phyloP scores from a whole-genome alignment of 768 basidiomycete species.

The Pleurotus cornucopiae region DNA sequence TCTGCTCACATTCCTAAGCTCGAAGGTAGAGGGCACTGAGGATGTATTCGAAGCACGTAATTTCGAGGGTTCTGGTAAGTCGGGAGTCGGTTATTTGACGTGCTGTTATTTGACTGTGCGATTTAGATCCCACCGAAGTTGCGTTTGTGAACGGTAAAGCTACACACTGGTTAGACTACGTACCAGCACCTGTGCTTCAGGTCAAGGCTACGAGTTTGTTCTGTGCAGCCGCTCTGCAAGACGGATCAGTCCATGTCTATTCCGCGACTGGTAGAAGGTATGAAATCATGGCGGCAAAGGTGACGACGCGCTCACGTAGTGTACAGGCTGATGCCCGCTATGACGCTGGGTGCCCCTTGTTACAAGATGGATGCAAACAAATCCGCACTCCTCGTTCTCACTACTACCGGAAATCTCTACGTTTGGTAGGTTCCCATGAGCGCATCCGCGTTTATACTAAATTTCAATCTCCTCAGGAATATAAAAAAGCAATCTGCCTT shows the following conservation, averaged over 20 bases:
- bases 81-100: background rate
- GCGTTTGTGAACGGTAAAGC: constrained; percentile 59
- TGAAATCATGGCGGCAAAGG: constrained; percentile 16
- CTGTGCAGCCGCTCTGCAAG: constrained; percentile 74
- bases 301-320: constrained; percentile 4
- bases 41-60: constrained; percentile 78
- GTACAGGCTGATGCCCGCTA: constrained; percentile 68
- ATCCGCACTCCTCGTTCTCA: constrained; percentile 66
- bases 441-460: constrained; percentile 6
- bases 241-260: constrained; percentile 82
- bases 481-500: constrained; percentile 60
- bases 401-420: constrained; percentile 64
- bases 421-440: constrained; percentile 54
- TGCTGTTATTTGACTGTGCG: constrained; percentile 2
- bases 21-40: constrained; percentile 60
- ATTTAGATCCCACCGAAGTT: constrained; percentile 63
- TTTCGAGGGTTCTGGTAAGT: constrained; percentile 58
- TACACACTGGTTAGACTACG: constrained; percentile 87
- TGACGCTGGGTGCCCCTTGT: constrained; percentile 69
- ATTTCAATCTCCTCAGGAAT: constrained; percentile 47
- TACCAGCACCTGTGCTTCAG: constrained; percentile 67
- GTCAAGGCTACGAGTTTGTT: constrained; percentile 62
- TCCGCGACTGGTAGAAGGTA: constrained; percentile 82
- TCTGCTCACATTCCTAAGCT: constrained; percentile 55
- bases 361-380: constrained; percentile 66